Conservation (phyloP, 176 grass and related monocot genomes). For the Oryza punctata region DNA sequence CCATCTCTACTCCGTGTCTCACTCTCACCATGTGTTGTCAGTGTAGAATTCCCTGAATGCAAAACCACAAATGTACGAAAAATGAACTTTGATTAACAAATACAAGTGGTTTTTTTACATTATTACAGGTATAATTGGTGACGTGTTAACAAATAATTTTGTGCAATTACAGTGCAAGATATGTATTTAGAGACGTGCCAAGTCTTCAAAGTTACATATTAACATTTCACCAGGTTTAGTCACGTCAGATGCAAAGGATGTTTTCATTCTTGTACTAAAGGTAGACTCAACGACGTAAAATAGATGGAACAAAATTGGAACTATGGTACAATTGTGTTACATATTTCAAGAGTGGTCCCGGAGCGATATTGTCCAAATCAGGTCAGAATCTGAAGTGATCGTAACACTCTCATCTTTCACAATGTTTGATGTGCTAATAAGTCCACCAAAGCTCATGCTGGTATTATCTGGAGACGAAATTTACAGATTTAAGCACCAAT, state of each 20-base stretch:
- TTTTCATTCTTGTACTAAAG: background rate
- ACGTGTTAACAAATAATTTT: background rate
- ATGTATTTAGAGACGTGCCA: background rate
- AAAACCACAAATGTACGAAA: background rate
- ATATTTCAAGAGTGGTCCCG: constrained; percentile 20
- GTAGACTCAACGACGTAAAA: background rate
- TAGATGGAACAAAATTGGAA: constrained; percentile 23
- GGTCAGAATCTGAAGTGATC: constrained; percentile 63
- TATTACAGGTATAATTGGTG: background rate
- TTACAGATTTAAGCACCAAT: constrained; percentile 4
- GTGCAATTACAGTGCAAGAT: background rate
- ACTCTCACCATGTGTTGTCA: no score
- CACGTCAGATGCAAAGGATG: background rate
- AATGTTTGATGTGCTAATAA: constrained; percentile 82
- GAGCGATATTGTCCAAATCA: constrained; percentile 88
- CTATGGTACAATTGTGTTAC: background rate
- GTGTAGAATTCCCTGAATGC: no score
- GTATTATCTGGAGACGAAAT: constrained; percentile 48
- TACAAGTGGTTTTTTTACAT: background rate
- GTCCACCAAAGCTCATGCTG: constrained; percentile 64
- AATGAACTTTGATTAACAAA: background rate
- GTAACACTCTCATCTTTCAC: constrained; percentile 59
- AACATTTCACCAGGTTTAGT: constrained; percentile 7
- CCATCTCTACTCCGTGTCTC: no score
- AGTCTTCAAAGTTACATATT: constrained; percentile 1